A percentile compares a stretch with the other conserved stretches of the same genome.
Conservation (phyloP, 2,329 filamentous ascomycete species). For the Paraphoma sp. region DNA sequence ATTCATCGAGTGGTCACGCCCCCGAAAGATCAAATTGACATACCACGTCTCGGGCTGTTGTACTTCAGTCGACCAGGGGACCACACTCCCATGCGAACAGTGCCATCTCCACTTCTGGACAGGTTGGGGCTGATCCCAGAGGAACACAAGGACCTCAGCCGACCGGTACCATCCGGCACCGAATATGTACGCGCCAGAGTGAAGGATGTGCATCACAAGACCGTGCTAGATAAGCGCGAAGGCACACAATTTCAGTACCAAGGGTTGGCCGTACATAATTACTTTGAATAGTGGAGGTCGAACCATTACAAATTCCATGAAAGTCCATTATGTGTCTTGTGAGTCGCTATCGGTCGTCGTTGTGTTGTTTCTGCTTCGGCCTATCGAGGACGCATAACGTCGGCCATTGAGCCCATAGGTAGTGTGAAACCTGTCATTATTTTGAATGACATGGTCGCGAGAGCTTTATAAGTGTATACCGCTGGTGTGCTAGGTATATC, state of each 20-base stretch:
- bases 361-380: too few species aligned
- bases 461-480: too few species aligned
- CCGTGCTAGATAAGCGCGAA: conserved; percentile 52
- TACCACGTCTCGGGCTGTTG: conserved; percentile 44
- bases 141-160: conserved; percentile 48
- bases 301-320: too few species aligned
- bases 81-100: conserved; percentile 39
- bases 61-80: conserved; percentile 29
- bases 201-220: conserved; percentile 56
- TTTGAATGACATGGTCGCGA: too few species aligned
- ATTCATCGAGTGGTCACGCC: conserved; percentile 58
- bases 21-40: conserved; percentile 55
- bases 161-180: conserved; percentile 49
- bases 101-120: conserved; percentile 42
- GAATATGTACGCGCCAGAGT: conserved; percentile 57
- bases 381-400: too few species aligned
- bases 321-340: too few species aligned
- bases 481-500: too few species aligned
- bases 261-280: conserved; percentile 48
- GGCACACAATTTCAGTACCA: conserved; percentile 56
- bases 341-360: too few species aligned
- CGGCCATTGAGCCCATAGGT: too few species aligned
- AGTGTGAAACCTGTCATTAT: too few species aligned
- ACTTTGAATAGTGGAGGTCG: conserved; percentile 30
- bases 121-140: conserved; percentile 46